Conservation (phyloP, 495 filamentous ascomycete species). For the Penicillium pulvis region DNA sequence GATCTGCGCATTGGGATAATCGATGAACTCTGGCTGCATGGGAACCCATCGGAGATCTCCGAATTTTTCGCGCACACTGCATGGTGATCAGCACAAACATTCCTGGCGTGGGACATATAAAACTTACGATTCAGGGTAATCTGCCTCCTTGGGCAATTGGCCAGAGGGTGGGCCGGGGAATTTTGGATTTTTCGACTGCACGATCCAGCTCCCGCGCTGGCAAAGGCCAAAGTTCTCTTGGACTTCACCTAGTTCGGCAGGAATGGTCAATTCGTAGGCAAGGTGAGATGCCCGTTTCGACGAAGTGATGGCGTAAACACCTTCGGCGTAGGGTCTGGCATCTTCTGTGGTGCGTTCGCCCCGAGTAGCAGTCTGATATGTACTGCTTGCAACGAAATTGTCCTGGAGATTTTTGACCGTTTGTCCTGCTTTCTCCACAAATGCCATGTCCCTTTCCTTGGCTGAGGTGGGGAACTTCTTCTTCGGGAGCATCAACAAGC, state of each 20-base stretch:
- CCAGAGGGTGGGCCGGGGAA: conserved; percentile 63
- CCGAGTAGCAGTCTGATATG: conserved; percentile 77
- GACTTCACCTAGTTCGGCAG: conserved; percentile 66
- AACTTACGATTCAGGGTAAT: conserved; percentile 73
- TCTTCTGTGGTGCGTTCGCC: conserved; percentile 71
- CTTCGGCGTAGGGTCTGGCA: conserved; percentile 77
- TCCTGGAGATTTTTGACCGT: conserved; percentile 73
- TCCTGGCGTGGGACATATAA: neutral
- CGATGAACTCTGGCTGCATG: conserved; percentile 71
- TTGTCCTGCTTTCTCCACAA: conserved; percentile 76
- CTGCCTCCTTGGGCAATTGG: conserved; percentile 62
- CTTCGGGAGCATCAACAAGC: conserved; percentile 81
- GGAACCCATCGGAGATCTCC: conserved; percentile 71
- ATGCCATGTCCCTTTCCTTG: conserved; percentile 75
- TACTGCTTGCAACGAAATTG: conserved; percentile 63
- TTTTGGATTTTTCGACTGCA: conserved; percentile 81
- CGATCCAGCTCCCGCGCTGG: conserved; percentile 73
- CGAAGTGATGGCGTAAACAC: conserved; percentile 80
- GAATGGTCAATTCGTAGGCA: conserved; percentile 82
- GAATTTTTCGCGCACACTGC: conserved; percentile 72
- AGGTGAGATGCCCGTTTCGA: conserved; percentile 74
- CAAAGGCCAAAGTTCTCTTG: conserved; percentile 77
- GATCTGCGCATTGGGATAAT: conserved; percentile 79
- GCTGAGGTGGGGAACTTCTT: conserved; percentile 77
- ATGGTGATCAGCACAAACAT: neutral